Percentiles rank a stretch among this genome's conserved stretches.
Evolutionary conservation across 78 protist species (phyloP).

Genomic region (Dictyostelium capitatum): DNA sequence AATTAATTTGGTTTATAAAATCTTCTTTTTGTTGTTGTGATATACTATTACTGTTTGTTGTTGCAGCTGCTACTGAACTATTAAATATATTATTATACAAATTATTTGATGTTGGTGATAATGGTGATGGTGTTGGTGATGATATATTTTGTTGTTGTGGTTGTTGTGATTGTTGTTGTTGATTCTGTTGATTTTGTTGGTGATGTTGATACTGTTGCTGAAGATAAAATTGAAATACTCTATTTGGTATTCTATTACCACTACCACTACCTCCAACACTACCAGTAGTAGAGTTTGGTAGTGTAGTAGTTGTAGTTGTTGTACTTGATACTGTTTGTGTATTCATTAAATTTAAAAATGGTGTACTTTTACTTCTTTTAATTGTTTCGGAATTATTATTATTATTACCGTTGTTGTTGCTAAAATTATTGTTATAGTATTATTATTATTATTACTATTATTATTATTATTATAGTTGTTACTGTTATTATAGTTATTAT

Average conservation of each 20-base stretch:
- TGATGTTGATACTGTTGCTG: slow-evolving; percentile 29
- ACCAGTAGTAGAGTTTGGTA: not conserved
- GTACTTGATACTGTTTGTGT: not conserved
- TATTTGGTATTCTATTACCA: not conserved
- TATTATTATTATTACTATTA: no score
- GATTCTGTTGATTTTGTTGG: not conserved
- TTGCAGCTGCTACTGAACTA: not conserved
- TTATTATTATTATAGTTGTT: no score
- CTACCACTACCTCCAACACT: not conserved
- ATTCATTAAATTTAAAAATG: slow-evolving; percentile 25
- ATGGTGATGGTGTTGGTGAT: not conserved
- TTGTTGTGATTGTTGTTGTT: no score
- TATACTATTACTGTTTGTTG: not conserved
- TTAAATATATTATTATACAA: not conserved
- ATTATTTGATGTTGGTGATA: not conserved
- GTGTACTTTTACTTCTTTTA: slow-evolving; percentile 45
- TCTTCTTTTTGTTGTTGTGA: slow-evolving; percentile 37
- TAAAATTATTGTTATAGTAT: not conserved
- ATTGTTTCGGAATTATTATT: not conserved
- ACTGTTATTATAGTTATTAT: not conserved
- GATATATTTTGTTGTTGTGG: not conserved
- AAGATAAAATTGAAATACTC: slow-evolving; percentile 13
- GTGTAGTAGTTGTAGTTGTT: not conserved
- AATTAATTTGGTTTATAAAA: slow-evolving; percentile 24
- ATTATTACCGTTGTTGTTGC: not conserved